Evolutionary conservation across 441 rosid species (phyloP).

Genomic region (Euphorbia celastroides): DNA sequence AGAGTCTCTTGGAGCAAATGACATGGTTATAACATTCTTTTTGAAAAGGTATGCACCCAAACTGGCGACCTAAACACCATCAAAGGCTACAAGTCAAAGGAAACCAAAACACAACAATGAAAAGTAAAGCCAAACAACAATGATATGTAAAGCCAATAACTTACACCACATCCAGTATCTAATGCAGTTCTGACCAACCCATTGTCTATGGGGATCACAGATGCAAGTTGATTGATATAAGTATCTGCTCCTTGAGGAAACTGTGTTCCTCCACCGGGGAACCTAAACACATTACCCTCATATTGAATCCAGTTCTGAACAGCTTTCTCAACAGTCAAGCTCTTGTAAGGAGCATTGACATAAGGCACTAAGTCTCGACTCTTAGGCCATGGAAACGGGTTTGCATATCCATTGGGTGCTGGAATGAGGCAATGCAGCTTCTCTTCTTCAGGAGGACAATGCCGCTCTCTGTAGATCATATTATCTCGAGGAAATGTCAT

Average conservation of each 20-base stretch:
- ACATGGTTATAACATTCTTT: conserved; percentile 90
- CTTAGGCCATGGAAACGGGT: conserved; percentile 98
- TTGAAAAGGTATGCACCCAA: conserved; percentile 98
- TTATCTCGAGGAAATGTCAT: conserved; percentile 93
- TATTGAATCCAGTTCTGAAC: conserved; percentile 98
- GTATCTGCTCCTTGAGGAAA: conserved; percentile 98
- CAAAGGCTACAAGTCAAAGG: too few relatives aligned
- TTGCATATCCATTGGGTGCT: conserved; percentile 87
- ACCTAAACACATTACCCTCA: conserved; percentile 88
- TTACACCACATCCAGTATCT: conserved; percentile 99
- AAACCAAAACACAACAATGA: not conserved
- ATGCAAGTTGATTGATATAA: conserved; percentile 87
- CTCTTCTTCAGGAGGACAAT: conserved; percentile 65
- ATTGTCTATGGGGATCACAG: conserved; percentile 74
- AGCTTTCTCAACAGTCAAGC: conserved; percentile 97
- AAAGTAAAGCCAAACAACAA: not conserved
- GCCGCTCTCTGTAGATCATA: conserved; percentile 90
- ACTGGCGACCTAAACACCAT: conserved; percentile 72
- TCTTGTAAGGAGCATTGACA: conserved; percentile 96
- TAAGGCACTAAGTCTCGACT: conserved; percentile 93
- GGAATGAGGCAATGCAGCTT: conserved; percentile 81
- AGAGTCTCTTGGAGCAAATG: conserved; percentile 96
- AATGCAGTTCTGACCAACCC: conserved; percentile 95
- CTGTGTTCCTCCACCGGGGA: conserved; percentile 98
- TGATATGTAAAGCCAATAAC: conserved; percentile 14